phyloP scores from a whole-genome alignment of 352 stramenopile species.

The Pythium folliculosum region DNA sequence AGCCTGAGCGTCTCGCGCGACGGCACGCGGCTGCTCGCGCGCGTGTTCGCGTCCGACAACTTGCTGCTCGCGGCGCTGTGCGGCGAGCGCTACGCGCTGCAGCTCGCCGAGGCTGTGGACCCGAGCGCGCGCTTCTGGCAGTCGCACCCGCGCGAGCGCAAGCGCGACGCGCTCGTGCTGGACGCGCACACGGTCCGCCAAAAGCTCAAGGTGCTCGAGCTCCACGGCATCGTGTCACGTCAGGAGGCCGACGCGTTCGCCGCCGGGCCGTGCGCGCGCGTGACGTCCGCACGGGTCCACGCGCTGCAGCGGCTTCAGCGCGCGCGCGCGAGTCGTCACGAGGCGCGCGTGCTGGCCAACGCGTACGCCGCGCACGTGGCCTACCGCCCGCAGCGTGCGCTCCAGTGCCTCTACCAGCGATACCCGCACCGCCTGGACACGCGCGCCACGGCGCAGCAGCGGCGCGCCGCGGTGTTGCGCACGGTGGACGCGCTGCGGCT shows the following conservation, averaged over 20 bases:
- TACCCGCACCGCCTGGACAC: slow-evolving; percentile 57
- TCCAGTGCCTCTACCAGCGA: slow-evolving; percentile 71
- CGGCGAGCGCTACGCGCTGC: slow-evolving; percentile 43
- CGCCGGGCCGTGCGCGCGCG: slow-evolving; percentile 39
- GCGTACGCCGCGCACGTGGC: slow-evolving; percentile 36
- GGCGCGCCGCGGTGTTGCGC: slow-evolving; percentile 54
- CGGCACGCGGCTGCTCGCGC: slow-evolving; percentile 45
- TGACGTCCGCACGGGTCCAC: slow-evolving; percentile 56
- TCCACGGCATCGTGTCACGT: slow-evolving; percentile 32
- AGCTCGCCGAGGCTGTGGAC: slow-evolving; percentile 63
- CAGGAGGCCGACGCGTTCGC: slow-evolving; percentile 50
- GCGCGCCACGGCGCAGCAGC: slow-evolving; percentile 31
- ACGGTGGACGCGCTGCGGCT: slow-evolving; percentile 63
- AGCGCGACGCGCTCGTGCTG: slow-evolving; percentile 45
- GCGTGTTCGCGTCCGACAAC: slow-evolving; percentile 62
- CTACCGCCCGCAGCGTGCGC: slow-evolving; percentile 47
- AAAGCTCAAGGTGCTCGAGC: slow-evolving; percentile 50
- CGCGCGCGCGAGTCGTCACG: slow-evolving; percentile 13
- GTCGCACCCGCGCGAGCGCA: slow-evolving; percentile 41
- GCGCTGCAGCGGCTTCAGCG: slow-evolving; percentile 44
- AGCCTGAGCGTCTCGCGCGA: slow-evolving; percentile 56
- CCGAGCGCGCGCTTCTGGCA: slow-evolving; percentile 26
- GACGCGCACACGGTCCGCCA: slow-evolving; percentile 52
- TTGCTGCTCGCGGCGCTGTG: slow-evolving; percentile 55
- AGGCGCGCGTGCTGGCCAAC: slow-evolving; percentile 29